Evolutionary conservation across 169 alveolate species (phyloP), one percentile per base, ranked within the genome.

Genomic region (Cryptosporidium viatorum): DNA sequence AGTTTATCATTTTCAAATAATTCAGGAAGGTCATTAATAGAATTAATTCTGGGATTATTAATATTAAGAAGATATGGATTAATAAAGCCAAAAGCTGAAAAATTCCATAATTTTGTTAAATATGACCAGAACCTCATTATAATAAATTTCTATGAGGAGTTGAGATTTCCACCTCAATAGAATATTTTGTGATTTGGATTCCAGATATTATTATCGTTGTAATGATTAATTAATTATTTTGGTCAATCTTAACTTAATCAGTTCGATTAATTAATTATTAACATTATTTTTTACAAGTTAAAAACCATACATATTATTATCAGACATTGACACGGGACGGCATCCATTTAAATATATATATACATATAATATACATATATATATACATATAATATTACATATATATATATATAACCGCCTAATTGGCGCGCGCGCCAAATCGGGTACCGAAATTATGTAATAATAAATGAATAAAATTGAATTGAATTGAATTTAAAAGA

Each of bases 1-100:
- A 80, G 75, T 18, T 43, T 58, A 31, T 80, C 89, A 45, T 65
- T 33, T 39, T 80, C 68, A 43, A 41, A 80, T 9, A 80, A 16
- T 26, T 62, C 75, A 7, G 89, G 89, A 31, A 80, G 75, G 33
- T 50, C 89, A 23, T 48, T 50, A 2, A 80, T 45, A 9, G 75
- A 62, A 9, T 9, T 80, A 14, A 80, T 67, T 80, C 68, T 62
- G 31, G 68, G 59, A 0, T 48, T 58, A 31, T 65, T 16, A 21
- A 21, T 59, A 18, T 39, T 59, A 12, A 80, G 89, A 41, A 80
- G 59, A 23, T 62, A 80, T 67, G 74, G 74, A 62, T 55, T 62
- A 12, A 80, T 65, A 33, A 80, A 80, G 4, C 69, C 37, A 65
- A 80, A 80, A 5, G 75, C 23, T 4, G 70, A 41, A 26, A 43